Evolutionary conservation across 352 stramenopile species (phyloP).

Genomic region (Saprolegnia parasitica): DNA sequence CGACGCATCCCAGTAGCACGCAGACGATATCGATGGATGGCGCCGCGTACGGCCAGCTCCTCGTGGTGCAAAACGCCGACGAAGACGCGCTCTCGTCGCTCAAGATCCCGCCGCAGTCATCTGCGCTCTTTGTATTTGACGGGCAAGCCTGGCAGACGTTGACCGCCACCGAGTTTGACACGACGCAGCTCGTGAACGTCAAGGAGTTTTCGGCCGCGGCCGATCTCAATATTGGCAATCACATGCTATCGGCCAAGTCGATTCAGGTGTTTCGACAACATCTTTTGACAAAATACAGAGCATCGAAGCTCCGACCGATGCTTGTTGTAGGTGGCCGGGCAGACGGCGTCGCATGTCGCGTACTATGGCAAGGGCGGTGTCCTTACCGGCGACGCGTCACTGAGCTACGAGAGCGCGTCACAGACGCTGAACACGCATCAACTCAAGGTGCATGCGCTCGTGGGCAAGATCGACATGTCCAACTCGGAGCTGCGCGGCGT

Average conservation of each 20-base stretch:
- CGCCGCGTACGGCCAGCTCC: conserved; percentile 52
- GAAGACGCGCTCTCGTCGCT: conserved; percentile 46
- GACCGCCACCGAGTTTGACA: conserved; percentile 63
- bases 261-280: conserved; percentile 37
- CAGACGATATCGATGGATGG: conserved; percentile 46
- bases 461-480: conserved; percentile 74
- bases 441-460: conserved; percentile 44
- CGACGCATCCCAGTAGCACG: background rate
- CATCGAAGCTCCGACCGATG: background rate
- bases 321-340: conserved; percentile 36
- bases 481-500: conserved; percentile 53
- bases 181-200: conserved; percentile 51
- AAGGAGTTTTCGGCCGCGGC: conserved; percentile 55
- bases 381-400: conserved; percentile 48
- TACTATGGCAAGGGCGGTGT: conserved; percentile 68
- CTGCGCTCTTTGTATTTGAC: conserved; percentile 70
- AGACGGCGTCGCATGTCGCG: conserved; percentile 50
- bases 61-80: conserved; percentile 75
- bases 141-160: conserved; percentile 51
- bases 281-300: background rate
- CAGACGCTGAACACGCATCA: conserved; percentile 41
- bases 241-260: conserved; percentile 60
- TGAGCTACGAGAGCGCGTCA: conserved; percentile 56
- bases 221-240: conserved; percentile 67
- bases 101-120: conserved; percentile 42